Evolutionary conservation across 208 protist genomes (phyloP), one percentile per base, ranked within the genome.

Genomic region (Acanthamoeba comandoni): DNA sequence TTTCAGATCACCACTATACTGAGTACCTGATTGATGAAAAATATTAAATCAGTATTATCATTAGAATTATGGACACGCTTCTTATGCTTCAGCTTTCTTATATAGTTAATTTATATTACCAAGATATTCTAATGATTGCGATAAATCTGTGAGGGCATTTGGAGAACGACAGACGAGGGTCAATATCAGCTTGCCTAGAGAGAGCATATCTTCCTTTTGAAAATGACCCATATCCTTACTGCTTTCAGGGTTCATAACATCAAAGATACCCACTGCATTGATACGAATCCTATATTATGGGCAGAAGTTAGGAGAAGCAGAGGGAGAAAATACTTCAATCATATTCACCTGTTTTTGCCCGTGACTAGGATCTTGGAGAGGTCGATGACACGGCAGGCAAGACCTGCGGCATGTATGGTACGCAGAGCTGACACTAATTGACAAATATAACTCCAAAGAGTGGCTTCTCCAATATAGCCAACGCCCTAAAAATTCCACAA

Each of bases 121-220:
- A 43, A 43, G 35, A 43, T 43, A 43, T 43, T 43, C 35, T 43
- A 43, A 43, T 43, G 35, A 43, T 43, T 43, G 35, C 2, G 35
- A 43, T 43, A 43, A 43, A 43, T 43, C 35, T 43, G 35, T 43
- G 35, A 43, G 35, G 35, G 35, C 35, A 43, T 43, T 43, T 43
- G 35, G 35, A 43, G 35, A 43, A 43, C 35, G 35, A 43, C 35
- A 43, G 35, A 43, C 35, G 35, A 43, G 35, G 5, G 35, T 43
- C 35, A 43, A 43, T 43, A 65, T 65, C 58, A 26, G n/a, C 58
- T 65, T 65, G n/a, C 58, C 58, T 4, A 65, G 58, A 29, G 58
- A 65, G n/a, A 65, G n/a, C 58, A 65, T 1, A 65, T 65, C 58
- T 65, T 65, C 58, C 24, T 65, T 65, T 26, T 65, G 58, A 29